Evolutionary conservation across 306 rosid genomes (phyloP).

Genomic region (Vicia sativa): DNA sequence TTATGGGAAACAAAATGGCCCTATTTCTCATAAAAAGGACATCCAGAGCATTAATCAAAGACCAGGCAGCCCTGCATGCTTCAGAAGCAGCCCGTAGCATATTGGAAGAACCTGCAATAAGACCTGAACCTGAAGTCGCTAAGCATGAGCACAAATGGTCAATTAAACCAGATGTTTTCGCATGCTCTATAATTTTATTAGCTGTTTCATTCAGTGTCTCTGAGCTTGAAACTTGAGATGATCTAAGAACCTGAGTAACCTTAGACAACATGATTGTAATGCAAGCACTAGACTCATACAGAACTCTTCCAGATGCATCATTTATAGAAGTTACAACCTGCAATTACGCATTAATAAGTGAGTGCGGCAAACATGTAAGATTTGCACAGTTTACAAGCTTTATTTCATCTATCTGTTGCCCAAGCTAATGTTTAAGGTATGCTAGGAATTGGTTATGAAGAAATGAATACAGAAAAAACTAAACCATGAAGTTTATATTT

Average conservation of each 20-base stretch:
- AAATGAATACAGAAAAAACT: not conserved
- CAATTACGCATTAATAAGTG: conserved; percentile 41
- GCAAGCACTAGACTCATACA: conserved; percentile 79
- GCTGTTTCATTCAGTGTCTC: conserved; percentile 52
- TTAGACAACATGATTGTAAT: conserved; percentile 70
- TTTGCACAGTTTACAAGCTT: conserved; percentile 13
- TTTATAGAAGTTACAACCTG: conserved; percentile 69
- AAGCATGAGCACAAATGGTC: conserved; percentile 82
- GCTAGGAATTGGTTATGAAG: conserved; percentile 2
- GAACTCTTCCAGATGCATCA: conserved; percentile 75
- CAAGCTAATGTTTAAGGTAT: conserved; percentile 11
- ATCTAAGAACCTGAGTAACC: conserved; percentile 63
- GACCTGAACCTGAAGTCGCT: conserved; percentile 80
- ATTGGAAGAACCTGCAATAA: conserved; percentile 81
- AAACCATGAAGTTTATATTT: not conserved
- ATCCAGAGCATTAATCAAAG: conserved; percentile 71
- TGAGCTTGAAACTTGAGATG: conserved; percentile 53
- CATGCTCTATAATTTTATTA: conserved; percentile 74
- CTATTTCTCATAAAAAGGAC: conserved; percentile 53
- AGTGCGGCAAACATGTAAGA: conserved; percentile 41
- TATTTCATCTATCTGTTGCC: conserved; percentile 10
- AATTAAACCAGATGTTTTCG: conserved; percentile 74
- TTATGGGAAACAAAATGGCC: conserved; percentile 67
- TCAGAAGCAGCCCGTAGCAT: conserved; percentile 87
- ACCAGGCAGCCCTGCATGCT: conserved; percentile 88